phyloP scores from a whole-genome alignment of 129 eudicot species.

The Silybum marianum region DNA sequence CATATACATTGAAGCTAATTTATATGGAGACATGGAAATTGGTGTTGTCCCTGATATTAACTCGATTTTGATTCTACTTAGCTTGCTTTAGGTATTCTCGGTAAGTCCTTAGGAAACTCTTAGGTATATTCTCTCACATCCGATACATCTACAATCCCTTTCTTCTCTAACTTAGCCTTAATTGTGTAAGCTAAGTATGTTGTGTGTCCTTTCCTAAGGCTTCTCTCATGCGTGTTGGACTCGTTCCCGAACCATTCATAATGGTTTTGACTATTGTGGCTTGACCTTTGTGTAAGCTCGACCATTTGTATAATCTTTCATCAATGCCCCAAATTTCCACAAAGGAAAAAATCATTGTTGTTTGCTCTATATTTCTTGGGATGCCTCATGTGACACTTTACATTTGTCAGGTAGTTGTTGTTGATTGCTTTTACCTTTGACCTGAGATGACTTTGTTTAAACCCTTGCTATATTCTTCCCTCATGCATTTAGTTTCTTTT shows the following conservation, averaged over 20 bases:
- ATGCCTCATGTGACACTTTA: neutral
- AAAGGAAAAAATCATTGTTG: neutral
- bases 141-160: too few relatives aligned
- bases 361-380: neutral
- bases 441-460: neutral
- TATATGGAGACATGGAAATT: too few relatives aligned
- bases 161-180: too few relatives aligned
- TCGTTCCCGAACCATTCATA: neutral
- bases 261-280: neutral
- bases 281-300: neutral
- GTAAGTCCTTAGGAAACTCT: too few relatives aligned
- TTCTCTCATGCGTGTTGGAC: neutral
- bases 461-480: too few relatives aligned
- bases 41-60: too few relatives aligned
- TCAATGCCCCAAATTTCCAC: neutral
- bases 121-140: too few relatives aligned
- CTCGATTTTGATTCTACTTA: too few relatives aligned
- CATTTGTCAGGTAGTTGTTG: too few relatives aligned
- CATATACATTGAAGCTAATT: too few relatives aligned
- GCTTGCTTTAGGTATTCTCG: too few relatives aligned
- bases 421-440: neutral
- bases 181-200: neutral
- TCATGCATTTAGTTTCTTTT: neutral
- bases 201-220: neutral
- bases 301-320: neutral